Conservation (phyloP, 805 yeast species). For the Kodamaea hsintzibuensis region DNA sequence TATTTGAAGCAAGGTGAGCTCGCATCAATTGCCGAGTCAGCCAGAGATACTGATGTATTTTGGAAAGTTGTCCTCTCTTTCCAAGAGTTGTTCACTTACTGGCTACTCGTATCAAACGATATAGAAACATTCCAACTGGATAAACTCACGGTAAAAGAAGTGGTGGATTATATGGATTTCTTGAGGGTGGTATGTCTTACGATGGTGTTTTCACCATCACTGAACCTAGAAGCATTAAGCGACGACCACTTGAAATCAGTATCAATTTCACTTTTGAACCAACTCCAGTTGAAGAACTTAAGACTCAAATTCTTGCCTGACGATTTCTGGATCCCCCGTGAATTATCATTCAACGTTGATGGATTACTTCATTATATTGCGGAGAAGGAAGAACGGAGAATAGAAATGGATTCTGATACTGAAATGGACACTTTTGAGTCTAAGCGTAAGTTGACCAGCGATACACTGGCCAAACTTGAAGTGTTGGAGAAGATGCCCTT, state of each 20-base stretch:
- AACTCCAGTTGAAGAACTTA: slow-evolving; percentile 65
- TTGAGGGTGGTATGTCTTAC: slow-evolving; percentile 52
- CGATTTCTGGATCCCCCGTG: slow-evolving; percentile 53
- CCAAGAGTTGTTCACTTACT: slow-evolving; percentile 64
- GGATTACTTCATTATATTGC: slow-evolving; percentile 37
- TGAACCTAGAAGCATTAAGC: not conserved
- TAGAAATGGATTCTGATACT: slow-evolving; percentile 15
- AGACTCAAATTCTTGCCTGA: slow-evolving; percentile 52
- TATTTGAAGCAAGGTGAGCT: not conserved
- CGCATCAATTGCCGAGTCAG: not conserved
- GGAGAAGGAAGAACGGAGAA: slow-evolving; percentile 43
- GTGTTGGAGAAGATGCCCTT: slow-evolving; percentile 71
- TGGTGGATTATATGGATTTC: slow-evolving; percentile 44
- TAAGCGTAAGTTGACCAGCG: not conserved
- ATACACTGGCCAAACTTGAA: slow-evolving; percentile 35
- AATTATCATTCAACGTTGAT: slow-evolving; percentile 32
- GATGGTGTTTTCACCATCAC: slow-evolving; percentile 40
- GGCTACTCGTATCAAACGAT: slow-evolving; percentile 69
- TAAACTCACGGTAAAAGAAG: slow-evolving; percentile 41
- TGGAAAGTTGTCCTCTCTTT: slow-evolving; percentile 47
- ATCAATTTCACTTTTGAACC: slow-evolving; percentile 58
- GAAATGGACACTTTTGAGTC: slow-evolving; percentile 12
- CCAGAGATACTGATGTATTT: slow-evolving; percentile 15
- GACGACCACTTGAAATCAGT: slow-evolving; percentile 25
- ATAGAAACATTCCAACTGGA: slow-evolving; percentile 51